Evolutionary conservation across 495 filamentous ascomycete species (phyloP), one percentile per base, ranked within the genome.

Genomic region (Terfezia claveryi): DNA sequence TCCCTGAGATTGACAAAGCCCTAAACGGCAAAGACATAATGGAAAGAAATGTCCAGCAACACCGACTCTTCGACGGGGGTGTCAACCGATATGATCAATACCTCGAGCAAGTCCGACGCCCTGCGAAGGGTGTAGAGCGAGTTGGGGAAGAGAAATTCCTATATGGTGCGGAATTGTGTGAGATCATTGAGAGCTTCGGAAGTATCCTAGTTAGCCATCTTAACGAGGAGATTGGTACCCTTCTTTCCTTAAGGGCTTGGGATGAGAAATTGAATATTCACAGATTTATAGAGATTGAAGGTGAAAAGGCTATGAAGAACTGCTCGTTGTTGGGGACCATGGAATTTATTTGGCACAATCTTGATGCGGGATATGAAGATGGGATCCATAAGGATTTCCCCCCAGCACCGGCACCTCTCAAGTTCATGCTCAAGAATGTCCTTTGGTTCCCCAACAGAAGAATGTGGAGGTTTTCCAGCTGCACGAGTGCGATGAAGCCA

Each of bases 31-130:
- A 61, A 17, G 71, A 68, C 10, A 56, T 74, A 52, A 75, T 76
- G 72, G 66, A 67, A 5, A 55, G 38, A 27, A 74, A 72, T 58
- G 53, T 72, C 7, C 59, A 67, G 36, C 72, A 76, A 57, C 74
- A 76, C 61, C 58, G 66, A n/a, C 60, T 61, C 2, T 75, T 75
- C 60, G 61, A 62, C 12, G 57, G 57, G 9, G 70, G 65, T 8
- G 54, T 76, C 23, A 60, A 68, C 6, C 54, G 12, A 1, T 70
- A 72, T 38, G 54, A 63, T 36, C 57, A 57, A 16, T 74, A 72
- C 56, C 57, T 64, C 38, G 52, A 61, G 55, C 66, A 69, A 17
- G 68, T 64, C 57, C 62, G 68, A 14, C 50, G 11, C 23, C 50
- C 23, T 10, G 10, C 14, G 12, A 32, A 16, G 5, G 16, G 16